Percentiles rank a stretch among this genome's conserved stretches.
These are phyloP conservation scores for Rhizophagus sp. DNA, from an alignment of 192 early-diverging fungal species.

Conservation along the genomic window DNA sequence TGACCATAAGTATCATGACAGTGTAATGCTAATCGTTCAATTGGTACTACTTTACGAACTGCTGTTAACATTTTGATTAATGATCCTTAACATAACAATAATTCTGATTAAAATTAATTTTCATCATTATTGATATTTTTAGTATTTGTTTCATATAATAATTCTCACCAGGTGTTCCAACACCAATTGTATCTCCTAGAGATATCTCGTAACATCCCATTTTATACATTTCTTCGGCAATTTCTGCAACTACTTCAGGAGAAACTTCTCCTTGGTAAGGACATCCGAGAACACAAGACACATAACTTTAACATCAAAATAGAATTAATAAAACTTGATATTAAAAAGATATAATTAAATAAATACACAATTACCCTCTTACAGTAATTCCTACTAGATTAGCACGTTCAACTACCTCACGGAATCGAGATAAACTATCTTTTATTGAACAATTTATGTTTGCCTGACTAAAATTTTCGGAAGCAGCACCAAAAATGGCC, in stretches of 20 bases:
- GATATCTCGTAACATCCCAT: slow-evolving; percentile 98
- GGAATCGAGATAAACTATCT: slow-evolving; percentile 77
- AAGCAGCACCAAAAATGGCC: slow-evolving; percentile 88
- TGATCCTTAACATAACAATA: slow-evolving; percentile 33
- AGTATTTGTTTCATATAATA: slow-evolving; percentile 5
- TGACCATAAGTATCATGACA: slow-evolving; percentile 99
- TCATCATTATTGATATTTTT: neutral
- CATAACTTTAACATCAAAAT: slow-evolving; percentile 60
- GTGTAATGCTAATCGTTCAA: slow-evolving; percentile 82
- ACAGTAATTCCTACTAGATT: slow-evolving; percentile 65
- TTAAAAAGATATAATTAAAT: slow-evolving; percentile 10
- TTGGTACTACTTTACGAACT: slow-evolving; percentile 69
- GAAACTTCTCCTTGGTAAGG: slow-evolving; percentile 86
- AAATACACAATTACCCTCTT: slow-evolving; percentile 56
- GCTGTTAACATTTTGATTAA: slow-evolving; percentile 71
- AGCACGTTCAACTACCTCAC: slow-evolving; percentile 64
- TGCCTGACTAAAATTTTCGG: slow-evolving; percentile 82
- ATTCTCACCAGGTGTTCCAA: slow-evolving; percentile 67
- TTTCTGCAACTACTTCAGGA: slow-evolving; percentile 67
- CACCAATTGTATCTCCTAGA: slow-evolving; percentile 95
- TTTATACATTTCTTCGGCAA: slow-evolving; percentile 71
- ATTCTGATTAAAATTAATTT: neutral
- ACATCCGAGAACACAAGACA: slow-evolving; percentile 90
- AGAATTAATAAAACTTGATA: neutral
- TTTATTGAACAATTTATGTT: slow-evolving; percentile 93